These are phyloP conservation scores for Ophiostoma triangulosporum DNA, from an alignment of 2,329 filamentous ascomycete genomes.

Conservation along the genomic window DNA sequence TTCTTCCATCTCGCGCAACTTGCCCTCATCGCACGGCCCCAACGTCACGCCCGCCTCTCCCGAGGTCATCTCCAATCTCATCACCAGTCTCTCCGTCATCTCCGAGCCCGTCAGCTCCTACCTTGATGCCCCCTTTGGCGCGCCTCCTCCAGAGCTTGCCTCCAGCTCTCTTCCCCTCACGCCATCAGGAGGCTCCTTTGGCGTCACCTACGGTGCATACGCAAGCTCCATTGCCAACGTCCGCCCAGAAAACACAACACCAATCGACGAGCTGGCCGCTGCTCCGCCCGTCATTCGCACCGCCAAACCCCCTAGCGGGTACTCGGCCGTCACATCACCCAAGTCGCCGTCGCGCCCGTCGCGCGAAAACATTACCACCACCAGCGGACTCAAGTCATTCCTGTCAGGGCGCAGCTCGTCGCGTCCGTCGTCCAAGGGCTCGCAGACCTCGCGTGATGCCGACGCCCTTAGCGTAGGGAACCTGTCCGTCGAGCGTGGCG, in stretches of 20 bases:
- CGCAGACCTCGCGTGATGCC: conserved; percentile 40
- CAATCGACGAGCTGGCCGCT: conserved; percentile 47
- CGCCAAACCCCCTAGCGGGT: conserved; percentile 65
- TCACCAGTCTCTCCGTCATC: conserved; percentile 56
- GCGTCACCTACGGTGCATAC: conserved; percentile 60
- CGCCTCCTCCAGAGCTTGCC: conserved; percentile 22
- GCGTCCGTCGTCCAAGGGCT: conserved; percentile 46
- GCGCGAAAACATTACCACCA: conserved; percentile 24
- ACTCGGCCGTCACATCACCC: conserved; percentile 55
- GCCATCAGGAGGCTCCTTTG: conserved; percentile 40
- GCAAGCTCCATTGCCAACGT: conserved; percentile 37
- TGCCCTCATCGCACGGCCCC: conserved; percentile 10
- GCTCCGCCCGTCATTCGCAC: conserved; percentile 65
- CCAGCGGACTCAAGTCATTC: conserved; percentile 43
- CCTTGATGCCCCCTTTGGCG: conserved; percentile 45
- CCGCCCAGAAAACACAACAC: conserved; percentile 30
- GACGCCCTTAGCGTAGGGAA: conserved; percentile 51
- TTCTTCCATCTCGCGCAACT: conserved; percentile 5
- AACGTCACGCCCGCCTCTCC: conserved; percentile 26
- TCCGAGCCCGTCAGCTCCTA: conserved; percentile 54
- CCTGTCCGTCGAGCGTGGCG: conserved; percentile 45
- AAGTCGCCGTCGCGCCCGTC: conserved; percentile 37
- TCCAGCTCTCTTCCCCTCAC: conserved; percentile 19
- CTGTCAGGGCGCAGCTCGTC: conserved; percentile 37
- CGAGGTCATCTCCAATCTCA: conserved; percentile 56